Base-by-base conservation (phyloP, 2,329 filamentous ascomycete genomes). In the Calonectria ilicicola region DNA sequence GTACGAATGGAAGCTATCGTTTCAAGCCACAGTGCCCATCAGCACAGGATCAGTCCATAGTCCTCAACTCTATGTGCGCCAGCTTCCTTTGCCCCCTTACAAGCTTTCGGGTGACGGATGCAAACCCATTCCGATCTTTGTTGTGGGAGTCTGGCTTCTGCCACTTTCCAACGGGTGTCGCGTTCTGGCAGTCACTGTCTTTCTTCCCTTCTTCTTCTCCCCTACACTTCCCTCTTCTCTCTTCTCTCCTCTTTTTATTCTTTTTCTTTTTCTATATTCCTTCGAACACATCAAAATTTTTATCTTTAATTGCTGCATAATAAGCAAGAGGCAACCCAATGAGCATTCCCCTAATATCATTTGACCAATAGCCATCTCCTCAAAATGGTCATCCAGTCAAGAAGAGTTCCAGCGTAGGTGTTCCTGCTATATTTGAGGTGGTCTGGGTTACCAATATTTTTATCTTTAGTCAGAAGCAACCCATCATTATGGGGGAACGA, bases 61-160 rank as follows among this genome's bases (percentile, higher is more conserved):
- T 46, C 19, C 8, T 40, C 58, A 63, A 63, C 58, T 63, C 58
- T 46, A 63, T 63, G 8, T 46, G 26, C 58, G 58, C 58, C 58
- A 46, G 26, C 19, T 8, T 19, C 23, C 2, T 27, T 40, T 27
- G 29, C 15, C 19, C 26, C 40, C 38, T n/a, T 32, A 17, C 17
- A 42, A 32, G 19, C 58, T 60, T 27, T 8, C 40, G 23, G 58
- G 40, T 6, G 23, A 63, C 40, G 58, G 58, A 63, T 44, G 40
- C 40, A 46, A 32, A 32, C 8, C 17, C 23, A 63, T 63, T 63
- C 58, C 58, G 38, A 42, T n/a, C 17, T 46, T 63, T 12, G 58
- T 46, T n/a, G 56, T 44, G 58, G 58, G 38, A 46, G 58, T 46
- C 40, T 42, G 38, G 21, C 58, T 44, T 63, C 38, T 46, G 58